A percentile compares a stretch with the other conserved stretches of the same genome.
Conservation (phyloP, 495 filamentous ascomycete genomes). For the Saxispiralis lemnorum region DNA sequence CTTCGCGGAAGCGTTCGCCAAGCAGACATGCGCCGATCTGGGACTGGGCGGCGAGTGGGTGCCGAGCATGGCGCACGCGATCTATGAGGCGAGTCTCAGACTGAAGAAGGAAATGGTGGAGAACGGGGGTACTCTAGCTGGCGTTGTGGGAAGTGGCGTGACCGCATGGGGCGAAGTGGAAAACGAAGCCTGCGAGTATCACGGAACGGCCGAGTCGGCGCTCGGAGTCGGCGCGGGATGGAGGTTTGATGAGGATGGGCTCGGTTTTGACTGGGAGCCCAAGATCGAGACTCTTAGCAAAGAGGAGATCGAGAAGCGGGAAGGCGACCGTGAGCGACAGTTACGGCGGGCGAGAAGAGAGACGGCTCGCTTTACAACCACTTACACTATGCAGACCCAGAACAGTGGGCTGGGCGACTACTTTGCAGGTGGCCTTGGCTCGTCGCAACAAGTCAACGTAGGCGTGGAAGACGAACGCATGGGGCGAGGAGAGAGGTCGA, state of each 20-base stretch:
- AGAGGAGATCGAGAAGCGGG: slow-evolving; percentile 94
- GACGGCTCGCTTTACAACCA: slow-evolving; percentile 79
- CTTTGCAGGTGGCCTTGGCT: slow-evolving; percentile 17
- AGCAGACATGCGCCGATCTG: slow-evolving; percentile 77
- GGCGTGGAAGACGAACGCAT: slow-evolving; percentile 42
- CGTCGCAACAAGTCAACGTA: slow-evolving; percentile 9
- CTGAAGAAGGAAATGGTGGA: slow-evolving; percentile 94
- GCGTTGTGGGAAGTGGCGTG: slow-evolving; percentile 19
- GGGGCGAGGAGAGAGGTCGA: slow-evolving; percentile 73
- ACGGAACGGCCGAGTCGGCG: slow-evolving; percentile 12
- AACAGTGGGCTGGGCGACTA: slow-evolving; percentile 18
- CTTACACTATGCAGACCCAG: slow-evolving; percentile 49
- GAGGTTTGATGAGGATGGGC: slow-evolving; percentile 79
- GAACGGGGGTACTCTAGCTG: slow-evolving; percentile 58
- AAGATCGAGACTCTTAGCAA: slow-evolving; percentile 78
- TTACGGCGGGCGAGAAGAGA: slow-evolving; percentile 72
- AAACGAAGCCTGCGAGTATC: slow-evolving; percentile 59
- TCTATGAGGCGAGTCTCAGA: slow-evolving; percentile 85
- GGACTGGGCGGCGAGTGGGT: slow-evolving; percentile 86
- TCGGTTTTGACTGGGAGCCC: slow-evolving; percentile 86
- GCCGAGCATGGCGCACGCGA: slow-evolving; percentile 81
- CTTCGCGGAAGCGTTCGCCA: slow-evolving; percentile 81
- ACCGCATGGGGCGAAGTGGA: slow-evolving; percentile 64
- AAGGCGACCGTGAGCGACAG: slow-evolving; percentile 85
- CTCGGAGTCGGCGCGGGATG: slow-evolving; percentile 60